Evolutionary conservation across 2,329 filamentous ascomycete species (phyloP).

Genomic region (Fusarium sp.): DNA sequence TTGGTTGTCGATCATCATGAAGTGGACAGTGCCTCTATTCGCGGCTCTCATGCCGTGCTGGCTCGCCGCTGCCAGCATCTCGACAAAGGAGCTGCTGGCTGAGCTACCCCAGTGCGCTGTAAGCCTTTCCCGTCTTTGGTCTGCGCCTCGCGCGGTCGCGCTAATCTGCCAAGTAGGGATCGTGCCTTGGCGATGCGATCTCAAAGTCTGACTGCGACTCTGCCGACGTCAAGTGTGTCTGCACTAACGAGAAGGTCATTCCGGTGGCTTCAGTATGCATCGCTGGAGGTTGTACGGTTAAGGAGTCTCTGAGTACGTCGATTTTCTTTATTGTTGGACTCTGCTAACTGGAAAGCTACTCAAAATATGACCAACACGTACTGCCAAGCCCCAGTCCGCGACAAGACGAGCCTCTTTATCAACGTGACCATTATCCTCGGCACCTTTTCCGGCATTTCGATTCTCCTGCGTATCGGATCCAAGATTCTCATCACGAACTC

Average conservation of each 20-base stretch:
- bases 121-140: conserved; percentile 7
- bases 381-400: conserved; percentile 22
- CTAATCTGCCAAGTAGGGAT: conserved; percentile 27
- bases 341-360: conserved; percentile 15
- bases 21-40: conserved; percentile 39
- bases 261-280: conserved; percentile 34
- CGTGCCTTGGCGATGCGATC: conserved; percentile 31
- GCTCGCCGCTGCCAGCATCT: conserved; percentile 14
- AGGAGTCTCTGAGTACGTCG: conserved; percentile 30
- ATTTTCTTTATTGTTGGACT: neutral
- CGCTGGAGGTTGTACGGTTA: conserved; percentile 31
- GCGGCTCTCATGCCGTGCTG: conserved; percentile 30
- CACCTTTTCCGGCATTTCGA: conserved; percentile 26
- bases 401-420: conserved; percentile 25
- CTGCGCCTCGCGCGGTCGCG: neutral
- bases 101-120: conserved; percentile 36
- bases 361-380: conserved; percentile 28
- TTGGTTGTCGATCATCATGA: conserved; percentile 37
- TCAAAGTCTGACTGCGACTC: conserved; percentile 27
- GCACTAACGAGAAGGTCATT: conserved; percentile 9
- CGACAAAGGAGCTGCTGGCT: conserved; percentile 28
- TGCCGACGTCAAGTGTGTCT: conserved; percentile 38
- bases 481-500: conserved; percentile 26
- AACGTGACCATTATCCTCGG: conserved; percentile 32
- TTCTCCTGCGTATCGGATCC: conserved; percentile 32